phyloP scores from a whole-genome alignment of 2,329 filamentous ascomycete species.

The Paraphaeosphaeria sporulosa region DNA sequence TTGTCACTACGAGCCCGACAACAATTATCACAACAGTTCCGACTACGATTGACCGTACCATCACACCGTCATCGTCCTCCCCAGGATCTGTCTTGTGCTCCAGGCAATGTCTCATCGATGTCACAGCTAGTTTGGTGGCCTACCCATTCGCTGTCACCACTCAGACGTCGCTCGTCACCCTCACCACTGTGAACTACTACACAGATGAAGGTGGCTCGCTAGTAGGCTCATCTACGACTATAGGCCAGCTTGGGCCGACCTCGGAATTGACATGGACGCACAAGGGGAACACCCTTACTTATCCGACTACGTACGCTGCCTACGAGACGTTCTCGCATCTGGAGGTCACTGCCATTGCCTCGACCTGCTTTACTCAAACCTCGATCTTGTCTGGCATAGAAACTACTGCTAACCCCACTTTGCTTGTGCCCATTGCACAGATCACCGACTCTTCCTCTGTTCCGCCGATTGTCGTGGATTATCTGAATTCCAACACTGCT shows the following conservation, averaged over 20 bases:
- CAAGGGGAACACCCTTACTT: slow-evolving; percentile 36
- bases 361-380: slow-evolving; percentile 29
- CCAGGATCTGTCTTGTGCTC: slow-evolving; percentile 27
- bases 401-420: slow-evolving; percentile 34
- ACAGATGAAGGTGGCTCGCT: slow-evolving; percentile 20
- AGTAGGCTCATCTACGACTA: slow-evolving; percentile 26
- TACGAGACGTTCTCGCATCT: slow-evolving; percentile 42
- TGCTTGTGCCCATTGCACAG: slow-evolving; percentile 29
- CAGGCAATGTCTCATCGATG: slow-evolving; percentile 40
- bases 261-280: slow-evolving; percentile 38
- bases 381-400: slow-evolving; percentile 30
- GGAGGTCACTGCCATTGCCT: slow-evolving; percentile 28
- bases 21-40: not conserved
- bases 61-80: slow-evolving; percentile 18
- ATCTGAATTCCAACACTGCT: slow-evolving; percentile 40
- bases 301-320: slow-evolving; percentile 40
- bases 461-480: slow-evolving; percentile 36
- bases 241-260: slow-evolving; percentile 19
- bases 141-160: slow-evolving; percentile 38
- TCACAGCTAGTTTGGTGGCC: slow-evolving; percentile 36
- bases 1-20: not conserved
- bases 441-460: slow-evolving; percentile 36
- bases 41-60: slow-evolving; percentile 26
- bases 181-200: slow-evolving; percentile 32
- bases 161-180: slow-evolving; percentile 15